Evolutionary conservation across 495 filamentous ascomycete genomes (phyloP).

Genomic region (Glarea lozoyensis): DNA sequence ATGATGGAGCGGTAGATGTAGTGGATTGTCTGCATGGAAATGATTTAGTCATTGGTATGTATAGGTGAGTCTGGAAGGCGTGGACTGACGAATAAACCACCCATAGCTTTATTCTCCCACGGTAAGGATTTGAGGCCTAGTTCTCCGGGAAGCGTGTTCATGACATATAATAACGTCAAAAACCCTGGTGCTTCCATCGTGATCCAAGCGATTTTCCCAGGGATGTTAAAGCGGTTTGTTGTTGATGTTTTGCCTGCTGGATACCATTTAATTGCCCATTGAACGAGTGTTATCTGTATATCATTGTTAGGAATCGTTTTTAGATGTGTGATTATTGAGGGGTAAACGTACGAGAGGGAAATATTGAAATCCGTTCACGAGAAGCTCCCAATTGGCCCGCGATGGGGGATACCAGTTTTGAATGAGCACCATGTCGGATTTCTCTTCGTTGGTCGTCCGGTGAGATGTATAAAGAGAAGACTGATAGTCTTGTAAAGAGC

Average conservation of each 20-base stretch:
- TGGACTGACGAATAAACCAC: constrained; percentile 45
- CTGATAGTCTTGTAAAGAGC: too few relatives aligned
- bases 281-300: constrained; percentile 23
- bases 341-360: constrained; percentile 18
- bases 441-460: too few relatives aligned
- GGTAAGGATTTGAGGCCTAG: constrained; percentile 45
- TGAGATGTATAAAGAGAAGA: too few relatives aligned
- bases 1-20: constrained; percentile 84
- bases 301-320: too few relatives aligned
- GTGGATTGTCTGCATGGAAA: constrained; percentile 47
- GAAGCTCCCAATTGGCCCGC: constrained; percentile 16
- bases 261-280: constrained; percentile 52
- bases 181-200: constrained; percentile 80
- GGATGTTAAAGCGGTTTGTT: constrained; percentile 64
- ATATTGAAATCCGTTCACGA: constrained; percentile 15
- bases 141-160: constrained; percentile 52
- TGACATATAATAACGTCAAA: constrained; percentile 65
- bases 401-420: constrained; percentile 19
- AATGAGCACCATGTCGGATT: constrained; percentile 11
- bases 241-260: constrained; percentile 82
- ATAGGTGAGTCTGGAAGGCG: constrained; percentile 16
- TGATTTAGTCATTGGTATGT: not conserved
- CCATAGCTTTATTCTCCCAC: constrained; percentile 60
- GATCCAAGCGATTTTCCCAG: constrained; percentile 80
- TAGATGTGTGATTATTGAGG: too few relatives aligned